phyloP scores from a whole-genome alignment of 2,329 filamentous ascomycete species.

The Pestalotiopsis sp. region DNA sequence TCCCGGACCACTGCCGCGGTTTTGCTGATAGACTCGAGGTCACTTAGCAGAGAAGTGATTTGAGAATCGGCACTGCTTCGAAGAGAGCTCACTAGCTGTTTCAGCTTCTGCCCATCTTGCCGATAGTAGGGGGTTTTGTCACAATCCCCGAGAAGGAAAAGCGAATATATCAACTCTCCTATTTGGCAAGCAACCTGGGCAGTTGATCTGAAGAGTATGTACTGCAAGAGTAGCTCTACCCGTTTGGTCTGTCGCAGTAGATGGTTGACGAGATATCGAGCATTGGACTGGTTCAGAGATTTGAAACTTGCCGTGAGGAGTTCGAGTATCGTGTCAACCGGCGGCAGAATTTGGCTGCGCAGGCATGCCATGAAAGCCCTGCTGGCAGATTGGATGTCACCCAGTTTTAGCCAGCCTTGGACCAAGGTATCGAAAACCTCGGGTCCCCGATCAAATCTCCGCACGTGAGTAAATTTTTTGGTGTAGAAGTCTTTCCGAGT shows the following conservation, averaged over 20 bases:
- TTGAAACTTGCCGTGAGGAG: slow-evolving; percentile 27
- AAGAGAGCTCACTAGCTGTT: not conserved
- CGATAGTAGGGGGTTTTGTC: slow-evolving; percentile 19
- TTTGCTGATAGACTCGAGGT: slow-evolving; percentile 15
- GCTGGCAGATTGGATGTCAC: slow-evolving; percentile 26
- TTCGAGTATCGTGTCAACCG: slow-evolving; percentile 25
- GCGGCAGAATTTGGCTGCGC: slow-evolving; percentile 21
- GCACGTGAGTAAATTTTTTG: slow-evolving; percentile 32
- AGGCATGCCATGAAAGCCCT: slow-evolving; percentile 31
- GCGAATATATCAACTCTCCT: slow-evolving; percentile 22
- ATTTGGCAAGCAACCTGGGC: slow-evolving; percentile 18
- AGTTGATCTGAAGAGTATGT: slow-evolving; percentile 19
- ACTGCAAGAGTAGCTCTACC: slow-evolving; percentile 23
- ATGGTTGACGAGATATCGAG: slow-evolving; percentile 26
- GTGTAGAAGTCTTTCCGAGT: slow-evolving; percentile 31
- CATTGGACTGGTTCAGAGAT: slow-evolving; percentile 21
- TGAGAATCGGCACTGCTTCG: too few species aligned
- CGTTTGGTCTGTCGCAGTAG: slow-evolving; percentile 23
- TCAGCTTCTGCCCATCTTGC: not conserved
- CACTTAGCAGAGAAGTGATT: not conserved
- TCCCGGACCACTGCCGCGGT: slow-evolving; percentile 22
- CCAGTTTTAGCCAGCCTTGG: slow-evolving; percentile 50
- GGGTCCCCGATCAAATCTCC: slow-evolving; percentile 41
- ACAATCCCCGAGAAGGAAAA: slow-evolving; percentile 27
- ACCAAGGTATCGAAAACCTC: slow-evolving; percentile 49